Conservation (phyloP, 495 filamentous ascomycete genomes). For the Cryomyces minteri region DNA sequence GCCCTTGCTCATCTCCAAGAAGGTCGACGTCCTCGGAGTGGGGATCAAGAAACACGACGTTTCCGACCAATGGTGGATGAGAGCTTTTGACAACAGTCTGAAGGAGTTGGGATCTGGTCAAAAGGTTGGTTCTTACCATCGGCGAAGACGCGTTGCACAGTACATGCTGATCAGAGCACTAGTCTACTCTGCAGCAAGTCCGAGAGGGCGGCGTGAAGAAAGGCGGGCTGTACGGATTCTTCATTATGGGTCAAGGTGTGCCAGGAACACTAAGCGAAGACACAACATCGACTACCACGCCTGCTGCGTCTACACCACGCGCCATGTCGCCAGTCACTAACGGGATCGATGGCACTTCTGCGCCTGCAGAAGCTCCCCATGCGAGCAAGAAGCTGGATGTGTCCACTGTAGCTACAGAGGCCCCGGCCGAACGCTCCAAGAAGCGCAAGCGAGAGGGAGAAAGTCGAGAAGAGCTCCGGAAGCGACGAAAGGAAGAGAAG, state of each 20-base stretch:
- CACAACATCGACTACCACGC: not conserved
- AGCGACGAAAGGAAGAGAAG: conserved; percentile 2
- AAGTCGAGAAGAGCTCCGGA: not conserved
- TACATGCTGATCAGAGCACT: not conserved
- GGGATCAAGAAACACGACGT: conserved; percentile 18
- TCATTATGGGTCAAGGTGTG: conserved; percentile 57
- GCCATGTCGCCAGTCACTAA: not conserved
- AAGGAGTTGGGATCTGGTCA: conserved; percentile 19
- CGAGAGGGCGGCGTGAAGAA: conserved; percentile 15
- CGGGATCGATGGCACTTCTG: not conserved
- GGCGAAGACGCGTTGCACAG: not conserved
- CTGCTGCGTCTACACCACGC: not conserved
- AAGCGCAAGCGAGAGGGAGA: conserved; percentile 3
- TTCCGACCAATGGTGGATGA: conserved; percentile 25
- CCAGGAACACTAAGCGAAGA: conserved; percentile 23
- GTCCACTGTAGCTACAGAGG: not conserved
- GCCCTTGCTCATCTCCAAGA: conserved; percentile 20
- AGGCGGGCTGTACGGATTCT: conserved; percentile 58
- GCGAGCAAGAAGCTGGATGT: not conserved
- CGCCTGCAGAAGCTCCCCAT: not conserved
- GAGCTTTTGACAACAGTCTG: conserved; percentile 21
- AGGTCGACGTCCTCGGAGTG: conserved; percentile 20
- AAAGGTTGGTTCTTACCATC: conserved; percentile 4
- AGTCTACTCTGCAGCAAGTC: conserved; percentile 15
- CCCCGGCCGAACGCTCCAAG: not conserved